Conservation (phyloP, 345 rosid species). For the Microthlaspi erraticum region DNA sequence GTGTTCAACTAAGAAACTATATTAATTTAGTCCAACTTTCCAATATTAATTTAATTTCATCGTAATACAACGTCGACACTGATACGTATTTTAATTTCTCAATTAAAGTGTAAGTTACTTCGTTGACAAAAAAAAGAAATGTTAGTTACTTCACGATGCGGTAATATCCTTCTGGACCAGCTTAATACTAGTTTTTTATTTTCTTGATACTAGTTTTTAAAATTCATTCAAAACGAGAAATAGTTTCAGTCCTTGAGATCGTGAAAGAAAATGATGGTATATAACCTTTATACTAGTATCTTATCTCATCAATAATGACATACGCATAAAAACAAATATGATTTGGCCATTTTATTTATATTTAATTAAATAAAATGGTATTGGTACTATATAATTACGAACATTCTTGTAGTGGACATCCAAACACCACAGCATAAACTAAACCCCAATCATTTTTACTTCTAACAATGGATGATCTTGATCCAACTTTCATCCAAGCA, state of each 20-base stretch:
- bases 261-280: not conserved
- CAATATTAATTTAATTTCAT: not conserved
- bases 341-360: too few species aligned
- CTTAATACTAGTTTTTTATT: not conserved
- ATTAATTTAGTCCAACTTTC: slow-evolving; percentile 9
- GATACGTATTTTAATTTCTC: not conserved
- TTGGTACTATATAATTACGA: slow-evolving; percentile 12
- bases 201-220: not conserved
- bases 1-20: not conserved
- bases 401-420: not conserved
- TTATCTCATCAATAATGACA: slow-evolving; percentile 1
- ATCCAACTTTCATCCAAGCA: slow-evolving; percentile 54
- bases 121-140: too few species aligned
- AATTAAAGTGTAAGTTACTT: slow-evolving; percentile 7
- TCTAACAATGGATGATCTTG: slow-evolving; percentile 53
- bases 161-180: slow-evolving; percentile 15
- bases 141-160: slow-evolving; percentile 19
- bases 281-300: not conserved
- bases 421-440: not conserved
- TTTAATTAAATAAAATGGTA: not conserved
- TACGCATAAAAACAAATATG: slow-evolving; percentile 2
- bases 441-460: slow-evolving; percentile 3
- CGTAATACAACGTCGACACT: not conserved
- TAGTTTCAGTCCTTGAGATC: slow-evolving; percentile 1
- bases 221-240: slow-evolving; percentile 5